Evolutionary conservation across 805 yeast species (phyloP).

Genomic region (Cyberlindnera suaveolens): DNA sequence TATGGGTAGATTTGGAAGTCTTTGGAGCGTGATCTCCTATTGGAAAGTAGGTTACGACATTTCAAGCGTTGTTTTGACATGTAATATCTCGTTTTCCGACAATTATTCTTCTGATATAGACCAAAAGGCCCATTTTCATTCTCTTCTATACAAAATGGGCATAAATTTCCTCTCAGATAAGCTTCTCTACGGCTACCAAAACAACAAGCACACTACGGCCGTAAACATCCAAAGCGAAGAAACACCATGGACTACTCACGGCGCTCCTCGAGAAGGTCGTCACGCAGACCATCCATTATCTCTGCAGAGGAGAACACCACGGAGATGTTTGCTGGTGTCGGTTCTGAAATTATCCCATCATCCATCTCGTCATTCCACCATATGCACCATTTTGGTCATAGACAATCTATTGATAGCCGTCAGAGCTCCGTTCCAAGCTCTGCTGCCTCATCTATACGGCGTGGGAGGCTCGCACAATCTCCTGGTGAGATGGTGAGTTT

Average conservation of each 20-base stretch:
- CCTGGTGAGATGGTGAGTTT: conserved; percentile 15
- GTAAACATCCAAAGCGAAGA: neutral
- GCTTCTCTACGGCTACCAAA: too few species aligned
- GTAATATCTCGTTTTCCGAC: too few species aligned
- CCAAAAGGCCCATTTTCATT: too few species aligned
- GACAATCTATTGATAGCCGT: conserved; percentile 4
- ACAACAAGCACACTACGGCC: too few species aligned
- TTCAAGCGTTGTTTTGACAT: too few species aligned
- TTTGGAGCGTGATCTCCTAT: too few species aligned
- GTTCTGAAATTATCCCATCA: conserved; percentile 69
- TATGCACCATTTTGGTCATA: conserved; percentile 37
- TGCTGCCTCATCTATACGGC: conserved; percentile 23
- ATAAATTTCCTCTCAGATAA: too few species aligned
- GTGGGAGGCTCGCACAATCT: conserved; percentile 17
- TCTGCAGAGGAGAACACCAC: conserved; percentile 48
- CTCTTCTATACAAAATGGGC: too few species aligned
- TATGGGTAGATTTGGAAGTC: too few species aligned
- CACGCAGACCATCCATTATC: conserved; percentile 29
- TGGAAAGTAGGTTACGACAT: too few species aligned
- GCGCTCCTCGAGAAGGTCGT: conserved; percentile 15
- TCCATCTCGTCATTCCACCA: conserved; percentile 75
- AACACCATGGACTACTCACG: conserved; percentile 2
- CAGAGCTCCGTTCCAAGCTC: conserved; percentile 15
- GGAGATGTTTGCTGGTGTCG: conserved; percentile 76
- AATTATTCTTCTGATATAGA: too few species aligned